Evolutionary conservation across 192 early-diverging fungal species (phyloP), one percentile per base, ranked within the genome.

Genomic region (Gamsiella multidivaricata): DNA sequence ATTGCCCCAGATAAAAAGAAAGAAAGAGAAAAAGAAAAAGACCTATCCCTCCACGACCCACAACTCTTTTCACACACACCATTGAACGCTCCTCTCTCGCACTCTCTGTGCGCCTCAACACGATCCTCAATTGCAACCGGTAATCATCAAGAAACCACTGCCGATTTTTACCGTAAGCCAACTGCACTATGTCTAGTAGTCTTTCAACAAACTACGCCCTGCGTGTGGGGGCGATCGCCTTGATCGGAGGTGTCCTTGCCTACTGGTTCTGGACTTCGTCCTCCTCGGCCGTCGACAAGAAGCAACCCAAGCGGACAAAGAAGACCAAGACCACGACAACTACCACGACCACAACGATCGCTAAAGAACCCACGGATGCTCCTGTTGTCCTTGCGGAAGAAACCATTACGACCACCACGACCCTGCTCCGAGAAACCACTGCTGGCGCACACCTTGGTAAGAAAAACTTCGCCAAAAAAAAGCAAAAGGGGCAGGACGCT

Each of bases 221-320:
- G 2, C 34, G 59, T 14, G 25, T 61, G 1, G 59, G 59, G 11
- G 59, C 59, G 12, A 61, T 61, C 45, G 59, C 59, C 45, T 22
- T 61, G 43, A 49, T 61, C 10, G 54, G 54, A 10, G 54, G 54
- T 32, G 28, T 61, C 1, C 14, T 61, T 4, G 59, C 45, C 9
- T 50, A 47, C 45, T 61, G 59, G 59, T 41, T 47, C 43, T 61
- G 59, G 59, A 34, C 45, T 11, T 39, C 67, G 9, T 17, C 49
- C 20, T 28, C 33, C 39, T 23, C 50, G 4, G 26, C 20, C 5
- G 6, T 5, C 20, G 10, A 17, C 10, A 22, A 43, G 29, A 23
- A 18, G n/a, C 23, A 8, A 36, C 14, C 42, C 29, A 57, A 55
- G 17, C 22, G 57, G 52, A 61, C 6, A 11, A 41, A 26, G 26